Base-by-base conservation (phyloP, 306 rosid genomes). In the Castanea sativa region DNA sequence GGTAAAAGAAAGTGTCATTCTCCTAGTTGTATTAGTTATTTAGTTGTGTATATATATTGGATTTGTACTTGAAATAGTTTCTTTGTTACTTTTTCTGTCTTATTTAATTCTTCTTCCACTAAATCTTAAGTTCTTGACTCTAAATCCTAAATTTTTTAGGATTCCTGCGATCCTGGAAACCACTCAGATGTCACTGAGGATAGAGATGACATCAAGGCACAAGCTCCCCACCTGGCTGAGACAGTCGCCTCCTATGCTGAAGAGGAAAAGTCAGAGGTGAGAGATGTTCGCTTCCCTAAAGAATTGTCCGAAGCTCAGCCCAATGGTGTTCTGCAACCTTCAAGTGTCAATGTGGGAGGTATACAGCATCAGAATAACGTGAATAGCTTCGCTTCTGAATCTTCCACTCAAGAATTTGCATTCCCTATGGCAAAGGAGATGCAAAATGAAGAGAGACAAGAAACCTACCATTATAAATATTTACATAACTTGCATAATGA, bases 171-270 rank as follows among this genome's bases (percentile, higher is more conserved):
- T 87, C 97, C 79, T 18, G 97, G 92, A 57, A 95, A 87, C 83
- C 97, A 85, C 78, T 95, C 97, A 35, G 97, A 94, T 82, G 58
- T 90, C 80, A 89, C 95, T 5, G 95, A 94, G 74, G 95, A 92
- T 79, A 90, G 91, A 86, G 93, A 91, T 18, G 95, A 92, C 77
- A 82, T 84, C 77, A 88, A 91, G 91, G 85, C 77, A 80, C 92
- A 86, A 72, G 57, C 65, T 61, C 83, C 85, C 11, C 82, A 59
- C 73, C 76, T 85, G 58, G 77, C 82, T 30, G 73, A 59, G 80
- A 76, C 41, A 59, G 76, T 79, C 55, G 55, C 82, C 69, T 73
- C 85, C 59, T 70, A 86, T 74, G 80, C 83, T 68, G 85, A 74
- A 76, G 87, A 82, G 80, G 73, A 77, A 45, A 91, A 85, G 58